Conservation (phyloP, 2,329 filamentous ascomycete genomes). For the Emergomyces africanus region DNA sequence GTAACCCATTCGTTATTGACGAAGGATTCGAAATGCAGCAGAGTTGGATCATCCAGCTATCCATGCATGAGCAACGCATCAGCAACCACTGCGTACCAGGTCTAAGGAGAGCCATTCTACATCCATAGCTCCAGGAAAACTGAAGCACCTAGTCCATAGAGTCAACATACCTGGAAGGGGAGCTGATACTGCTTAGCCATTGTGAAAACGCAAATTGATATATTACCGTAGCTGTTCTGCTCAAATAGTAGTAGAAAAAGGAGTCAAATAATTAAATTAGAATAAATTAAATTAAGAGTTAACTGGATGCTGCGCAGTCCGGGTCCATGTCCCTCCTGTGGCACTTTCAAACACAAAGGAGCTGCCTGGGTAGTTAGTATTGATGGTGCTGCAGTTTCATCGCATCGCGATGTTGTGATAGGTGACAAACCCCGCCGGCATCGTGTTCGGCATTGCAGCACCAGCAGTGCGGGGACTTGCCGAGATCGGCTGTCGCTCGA, state of each 20-base stretch:
- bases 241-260: neutral
- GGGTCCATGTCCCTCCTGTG: neutral
- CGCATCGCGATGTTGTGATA: neutral
- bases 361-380: neutral
- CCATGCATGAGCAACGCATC: neutral
- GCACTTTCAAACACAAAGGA: neutral
- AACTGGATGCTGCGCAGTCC: neutral
- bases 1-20: conserved; percentile 37
- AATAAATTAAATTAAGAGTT: neutral
- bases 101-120: neutral
- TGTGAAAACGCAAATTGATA: neutral
- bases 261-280: neutral
- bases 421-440: neutral
- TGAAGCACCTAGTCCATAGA: neutral
- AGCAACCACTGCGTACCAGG: neutral
- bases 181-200: conserved; percentile 26
- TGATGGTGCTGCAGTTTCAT: neutral
- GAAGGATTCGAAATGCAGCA: conserved; percentile 39
- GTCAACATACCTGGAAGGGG: conserved; percentile 24
- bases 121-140: neutral
- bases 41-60: conserved; percentile 34
- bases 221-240: neutral
- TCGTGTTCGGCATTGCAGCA: neutral
- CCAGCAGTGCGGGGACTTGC: neutral
- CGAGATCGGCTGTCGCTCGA: neutral